Conservation (phyloP, 148 eudicot species). For the Amaranthus hypochondriacus region DNA sequence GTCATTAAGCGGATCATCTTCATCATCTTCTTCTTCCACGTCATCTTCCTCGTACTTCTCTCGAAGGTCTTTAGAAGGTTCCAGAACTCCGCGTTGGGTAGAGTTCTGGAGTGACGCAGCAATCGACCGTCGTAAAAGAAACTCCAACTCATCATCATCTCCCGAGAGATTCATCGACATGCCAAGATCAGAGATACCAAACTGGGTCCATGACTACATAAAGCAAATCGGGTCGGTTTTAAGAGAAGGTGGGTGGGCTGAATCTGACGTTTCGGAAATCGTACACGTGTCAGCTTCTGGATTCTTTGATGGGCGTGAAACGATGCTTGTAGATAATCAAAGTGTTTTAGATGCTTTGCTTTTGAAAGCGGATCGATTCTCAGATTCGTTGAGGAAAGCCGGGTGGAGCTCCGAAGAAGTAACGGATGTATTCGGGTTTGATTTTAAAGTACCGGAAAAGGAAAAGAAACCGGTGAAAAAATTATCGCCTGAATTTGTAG, state of each 20-base stretch:
- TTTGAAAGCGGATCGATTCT: conserved; percentile 69
- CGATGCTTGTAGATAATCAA: conserved; percentile 72
- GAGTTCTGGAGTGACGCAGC: conserved; percentile 34
- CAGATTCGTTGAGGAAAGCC: conserved; percentile 64
- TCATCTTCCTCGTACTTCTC: conserved; percentile 20
- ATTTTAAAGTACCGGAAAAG: conserved; percentile 52
- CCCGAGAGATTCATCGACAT: conserved; percentile 65
- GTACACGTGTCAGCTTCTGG: conserved; percentile 77
- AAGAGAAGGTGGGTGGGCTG: conserved; percentile 77
- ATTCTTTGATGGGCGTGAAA: conserved; percentile 65
- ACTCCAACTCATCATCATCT: conserved; percentile 44
- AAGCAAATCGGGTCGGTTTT: conserved; percentile 70
- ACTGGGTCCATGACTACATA: conserved; percentile 71
- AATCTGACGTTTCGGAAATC: conserved; percentile 76
- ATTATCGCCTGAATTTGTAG: conserved; percentile 66
- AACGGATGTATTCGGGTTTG: conserved; percentile 74
- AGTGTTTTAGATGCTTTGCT: conserved; percentile 70
- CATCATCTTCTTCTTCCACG: conserved; percentile 19
- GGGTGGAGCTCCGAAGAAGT: conserved; percentile 99
- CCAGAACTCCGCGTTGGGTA: conserved; percentile 22
- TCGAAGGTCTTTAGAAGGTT: conserved; percentile 39
- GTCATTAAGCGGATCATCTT: conserved; percentile 30
- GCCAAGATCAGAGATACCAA: conserved; percentile 43
- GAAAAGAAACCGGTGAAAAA: conserved; percentile 54
- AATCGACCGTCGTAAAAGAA: conserved; percentile 44